Conservation (phyloP, 805 yeast species). For the Yarrowia divulgata region DNA sequence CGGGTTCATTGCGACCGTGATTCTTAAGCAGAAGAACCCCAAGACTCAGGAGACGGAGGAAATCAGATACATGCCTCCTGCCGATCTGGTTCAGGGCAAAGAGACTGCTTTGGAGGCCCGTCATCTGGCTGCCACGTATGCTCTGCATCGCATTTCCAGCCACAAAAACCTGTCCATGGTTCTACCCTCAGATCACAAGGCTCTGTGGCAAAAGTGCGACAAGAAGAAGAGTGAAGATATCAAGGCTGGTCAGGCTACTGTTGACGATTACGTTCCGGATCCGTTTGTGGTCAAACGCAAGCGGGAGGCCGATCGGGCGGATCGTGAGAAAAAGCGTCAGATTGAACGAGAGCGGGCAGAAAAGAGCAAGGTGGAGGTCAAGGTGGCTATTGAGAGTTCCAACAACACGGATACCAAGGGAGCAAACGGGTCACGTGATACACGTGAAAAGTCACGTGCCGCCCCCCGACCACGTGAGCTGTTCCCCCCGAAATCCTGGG, state of each 20-base stretch:
- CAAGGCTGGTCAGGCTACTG: slow-evolving; percentile 57
- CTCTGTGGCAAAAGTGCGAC: slow-evolving; percentile 78
- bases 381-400: background rate
- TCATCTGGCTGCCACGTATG: slow-evolving; percentile 88
- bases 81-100: slow-evolving; percentile 64
- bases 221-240: slow-evolving; percentile 60
- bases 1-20: slow-evolving; percentile 72
- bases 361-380: slow-evolving; percentile 9
- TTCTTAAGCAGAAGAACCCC: slow-evolving; percentile 76
- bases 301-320: slow-evolving; percentile 63
- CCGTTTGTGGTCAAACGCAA: slow-evolving; percentile 69
- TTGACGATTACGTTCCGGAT: slow-evolving; percentile 67
- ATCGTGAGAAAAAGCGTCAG: slow-evolving; percentile 36
- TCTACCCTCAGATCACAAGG: slow-evolving; percentile 81
- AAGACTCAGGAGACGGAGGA: slow-evolving; percentile 73
- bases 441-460: slow-evolving; percentile 1
- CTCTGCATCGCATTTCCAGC: slow-evolving; percentile 77
- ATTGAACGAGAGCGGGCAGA: slow-evolving; percentile 23
- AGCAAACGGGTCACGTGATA: no score
- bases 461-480: background rate
- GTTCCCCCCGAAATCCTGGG: slow-evolving; percentile 29
- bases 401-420: background rate
- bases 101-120: slow-evolving; percentile 89
- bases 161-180: slow-evolving; percentile 87
- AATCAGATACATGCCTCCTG: slow-evolving; percentile 61